Conservation (phyloP, 495 filamentous ascomycete species). For the Durotheca rogersii region DNA sequence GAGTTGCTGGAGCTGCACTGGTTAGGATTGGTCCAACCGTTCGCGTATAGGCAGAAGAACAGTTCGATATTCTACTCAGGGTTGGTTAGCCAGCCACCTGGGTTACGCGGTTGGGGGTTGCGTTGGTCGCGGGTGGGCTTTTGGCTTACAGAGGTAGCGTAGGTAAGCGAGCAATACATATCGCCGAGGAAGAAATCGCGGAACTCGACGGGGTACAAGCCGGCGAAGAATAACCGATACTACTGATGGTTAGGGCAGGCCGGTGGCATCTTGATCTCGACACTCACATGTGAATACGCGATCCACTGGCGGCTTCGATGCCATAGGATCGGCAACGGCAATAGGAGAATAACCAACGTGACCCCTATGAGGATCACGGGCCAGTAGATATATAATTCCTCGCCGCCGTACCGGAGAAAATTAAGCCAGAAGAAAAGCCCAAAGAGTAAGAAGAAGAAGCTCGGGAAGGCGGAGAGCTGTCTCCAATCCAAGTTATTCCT, state of each 20-base stretch:
- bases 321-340: conserved; percentile 73
- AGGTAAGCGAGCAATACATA: conserved; percentile 94
- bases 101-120: too few species aligned
- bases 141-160: conserved; percentile 75
- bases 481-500: conserved; percentile 85
- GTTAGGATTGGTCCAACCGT: conserved; percentile 66
- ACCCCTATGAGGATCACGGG: conserved; percentile 78
- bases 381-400: conserved; percentile 78
- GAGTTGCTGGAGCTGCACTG: conserved; percentile 87
- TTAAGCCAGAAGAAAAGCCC: conserved; percentile 86
- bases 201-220: conserved; percentile 91
- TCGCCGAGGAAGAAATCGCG: conserved; percentile 97
- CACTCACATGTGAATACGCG: conserved; percentile 75
- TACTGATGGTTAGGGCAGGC: conserved; percentile 37
- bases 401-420: conserved; percentile 64
- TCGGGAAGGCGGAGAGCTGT: conserved; percentile 81
- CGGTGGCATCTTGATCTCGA: background rate
- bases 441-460: conserved; percentile 72
- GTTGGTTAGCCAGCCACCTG: background rate
- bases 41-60: conserved; percentile 91
- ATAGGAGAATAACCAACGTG: conserved; percentile 65
- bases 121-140: background rate
- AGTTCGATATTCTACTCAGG: conserved; percentile 73
- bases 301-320: conserved; percentile 79
- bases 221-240: conserved; percentile 83